Base-by-base conservation (phyloP, 2,329 filamentous ascomycete species). In the Colletotrichum brevisporum region DNA sequence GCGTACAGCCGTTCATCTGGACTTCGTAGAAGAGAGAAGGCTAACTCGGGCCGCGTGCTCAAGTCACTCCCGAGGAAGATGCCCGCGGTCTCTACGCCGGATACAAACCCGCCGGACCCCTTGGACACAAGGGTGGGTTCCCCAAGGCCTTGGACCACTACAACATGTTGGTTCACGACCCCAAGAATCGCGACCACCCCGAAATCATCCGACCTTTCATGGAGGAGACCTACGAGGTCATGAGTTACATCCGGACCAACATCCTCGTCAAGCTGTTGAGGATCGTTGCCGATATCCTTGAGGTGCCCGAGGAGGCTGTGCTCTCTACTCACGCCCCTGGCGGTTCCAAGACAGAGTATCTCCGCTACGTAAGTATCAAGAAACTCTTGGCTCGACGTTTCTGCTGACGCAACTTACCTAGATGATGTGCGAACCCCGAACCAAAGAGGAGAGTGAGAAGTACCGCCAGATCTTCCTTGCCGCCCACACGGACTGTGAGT, bases 401-500 rank as follows among this genome's bases (percentile, higher is more conserved):
- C 12, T 4, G 21, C 43, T 69, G 15, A 67, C 15, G 6, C 6
- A 21, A 4, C 36, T 12, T 12, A 2, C 36, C 6, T 12, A 76
- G 69, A 82, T 82, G 80, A 78, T 79, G 48, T 83, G 81, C 61
- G 74, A 77, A 43, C 79, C 80, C 2, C 75, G 80, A 5, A 73
- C 76, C 3, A 73, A 71, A 12, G 77, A 77, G 39, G 80, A 80
- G 13, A 79, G 81, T 53, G 74, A 75, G 39, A 79, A 78, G 60
- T 78, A 79, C 58, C 73, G 80, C 13, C 77, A 81, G 63, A 77
- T 80, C 16, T 82, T 78, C 75, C 78, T 80, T 3, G 75, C 79
- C 15, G 80, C 78, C n/a, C 81, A 83, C 73, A 82, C 80, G 2
- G 81, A 83, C 63, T 83, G 81, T 63, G 10, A 50, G 60, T 16